phyloP scores from a whole-genome alignment of 352 stramenopile species.

The Pythium oligandrum region DNA sequence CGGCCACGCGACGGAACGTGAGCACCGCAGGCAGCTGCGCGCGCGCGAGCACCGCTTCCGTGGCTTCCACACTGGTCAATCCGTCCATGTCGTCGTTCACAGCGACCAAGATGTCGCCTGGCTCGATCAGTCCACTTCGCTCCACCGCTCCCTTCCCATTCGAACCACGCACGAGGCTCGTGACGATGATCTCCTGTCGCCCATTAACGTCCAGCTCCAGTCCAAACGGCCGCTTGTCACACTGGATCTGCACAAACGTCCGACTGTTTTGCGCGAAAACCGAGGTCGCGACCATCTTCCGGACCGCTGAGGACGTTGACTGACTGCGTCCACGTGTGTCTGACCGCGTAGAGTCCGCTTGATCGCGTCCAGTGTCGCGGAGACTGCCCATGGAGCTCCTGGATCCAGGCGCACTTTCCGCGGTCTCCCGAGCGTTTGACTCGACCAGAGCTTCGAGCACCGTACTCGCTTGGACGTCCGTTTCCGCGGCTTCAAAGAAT shows the following conservation, averaged over 20 bases:
- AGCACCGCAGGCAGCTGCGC: constrained; percentile 42
- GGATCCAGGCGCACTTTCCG: neutral
- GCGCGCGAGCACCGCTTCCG: constrained; percentile 26
- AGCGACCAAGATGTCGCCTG: constrained; percentile 54
- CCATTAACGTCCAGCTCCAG: constrained; percentile 35
- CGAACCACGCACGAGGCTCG: constrained; percentile 33
- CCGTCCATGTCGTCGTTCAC: constrained; percentile 46
- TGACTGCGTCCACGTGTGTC: neutral
- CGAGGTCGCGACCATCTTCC: constrained; percentile 1
- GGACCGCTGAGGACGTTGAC: neutral
- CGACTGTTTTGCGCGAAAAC: neutral
- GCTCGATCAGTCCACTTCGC: constrained; percentile 30
- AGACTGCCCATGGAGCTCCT: neutral
- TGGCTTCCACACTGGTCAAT: constrained; percentile 41
- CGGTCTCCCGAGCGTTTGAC: neutral
- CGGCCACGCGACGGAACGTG: constrained; percentile 44
- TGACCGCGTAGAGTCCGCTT: neutral
- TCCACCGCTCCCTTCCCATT: constrained; percentile 23
- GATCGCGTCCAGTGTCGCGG: constrained; percentile 2
- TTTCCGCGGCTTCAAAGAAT: constrained; percentile 25
- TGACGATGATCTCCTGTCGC: constrained; percentile 38
- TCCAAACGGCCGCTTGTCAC: constrained; percentile 38
- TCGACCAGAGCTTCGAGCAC: neutral
- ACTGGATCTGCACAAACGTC: constrained; percentile 43
- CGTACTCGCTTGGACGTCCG: neutral